phyloP scores from a whole-genome alignment of 2,329 filamentous ascomycete species.

The Calonectria montana region DNA sequence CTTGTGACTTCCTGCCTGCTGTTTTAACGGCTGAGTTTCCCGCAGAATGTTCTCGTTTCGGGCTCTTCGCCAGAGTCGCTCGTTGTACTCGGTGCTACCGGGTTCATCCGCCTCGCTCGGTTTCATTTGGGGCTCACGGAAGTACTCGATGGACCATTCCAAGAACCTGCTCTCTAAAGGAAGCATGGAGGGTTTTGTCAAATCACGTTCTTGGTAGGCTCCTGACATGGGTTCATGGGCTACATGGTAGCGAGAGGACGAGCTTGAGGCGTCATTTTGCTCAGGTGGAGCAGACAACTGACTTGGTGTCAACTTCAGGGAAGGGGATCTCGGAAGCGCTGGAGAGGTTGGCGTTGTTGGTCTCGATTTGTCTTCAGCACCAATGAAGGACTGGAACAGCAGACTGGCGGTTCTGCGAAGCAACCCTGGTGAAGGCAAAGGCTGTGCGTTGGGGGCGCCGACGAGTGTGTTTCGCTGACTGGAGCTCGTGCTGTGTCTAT shows the following conservation, averaged over 20 bases:
- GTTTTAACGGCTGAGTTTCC: constrained; percentile 93
- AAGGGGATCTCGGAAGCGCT: constrained; percentile 44
- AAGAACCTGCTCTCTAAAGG: constrained; percentile 87
- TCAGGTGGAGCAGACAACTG: constrained; percentile 71
- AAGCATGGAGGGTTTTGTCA: constrained; percentile 69
- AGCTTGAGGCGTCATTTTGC: constrained; percentile 71
- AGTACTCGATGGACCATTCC: constrained; percentile 97
- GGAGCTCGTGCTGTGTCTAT: constrained; percentile 55
- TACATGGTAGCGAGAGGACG: constrained; percentile 78
- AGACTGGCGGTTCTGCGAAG: constrained; percentile 73
- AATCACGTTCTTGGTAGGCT: constrained; percentile 73
- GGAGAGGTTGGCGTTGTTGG: constrained; percentile 47
- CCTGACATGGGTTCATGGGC: constrained; percentile 85
- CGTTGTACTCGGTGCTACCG: constrained; percentile 95
- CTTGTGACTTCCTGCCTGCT: constrained; percentile 83
- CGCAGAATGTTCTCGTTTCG: constrained; percentile 93
- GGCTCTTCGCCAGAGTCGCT: constrained; percentile 89
- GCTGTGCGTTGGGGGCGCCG: constrained; percentile 53
- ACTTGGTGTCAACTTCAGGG: constrained; percentile 54
- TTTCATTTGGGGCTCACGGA: constrained; percentile 98
- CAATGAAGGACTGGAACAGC: constrained; percentile 69
- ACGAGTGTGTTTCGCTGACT: constrained; percentile 57
- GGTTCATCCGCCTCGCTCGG: constrained; percentile 95
- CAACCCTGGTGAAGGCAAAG: constrained; percentile 66
- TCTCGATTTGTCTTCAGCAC: constrained; percentile 57